Evolutionary conservation across 352 stramenopile genomes (phyloP), one percentile per base, ranked within the genome.

Genomic region (Globisporangium nunn): DNA sequence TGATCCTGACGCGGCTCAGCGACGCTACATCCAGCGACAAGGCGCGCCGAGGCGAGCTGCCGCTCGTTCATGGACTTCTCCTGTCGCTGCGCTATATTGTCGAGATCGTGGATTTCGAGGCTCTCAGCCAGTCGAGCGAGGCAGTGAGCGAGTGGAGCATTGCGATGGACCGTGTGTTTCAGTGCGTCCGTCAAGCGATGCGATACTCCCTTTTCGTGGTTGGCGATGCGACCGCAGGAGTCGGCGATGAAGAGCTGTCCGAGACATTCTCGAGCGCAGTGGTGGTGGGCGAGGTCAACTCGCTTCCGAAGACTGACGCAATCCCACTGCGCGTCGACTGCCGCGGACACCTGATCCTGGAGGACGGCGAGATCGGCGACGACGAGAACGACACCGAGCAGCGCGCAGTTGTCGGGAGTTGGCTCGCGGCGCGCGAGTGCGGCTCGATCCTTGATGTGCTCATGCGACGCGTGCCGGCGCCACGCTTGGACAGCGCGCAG

Each of bases 381-480:
- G 65, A 71, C 31, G 72, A 81, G 39, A 75, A 59, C 23, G 81
- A 88, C 41, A 64, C 70, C 4, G 71, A 87, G 30, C 82, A 95
- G 52, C 81, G 82, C 35, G 84, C 85, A 4, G 85, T 96, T 0
- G 81, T 95, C 0, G 82, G 84, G 17, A 93, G 81, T 55, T 96
- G 88, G 88, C 74, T 96, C 6, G 77, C 88, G 4, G 85, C 84
- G 52, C 81, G 87, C 23, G 88, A 95, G 58, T 87, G 81, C 39
- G 85, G 82, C 10, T 77, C 76, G 2, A 91, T 91, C 56, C 62
- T 96, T 33, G 74, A 91, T 23, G 64, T 85, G 41, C 62, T 96
- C 1, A 87, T 96, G 71, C 72, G 75, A 14, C 70, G 72, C 37
- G 65, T 87, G 40, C 70, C 84, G 23, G 61, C 88, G 54, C 64